A percentile compares a stretch with the other conserved stretches of the same genome.
phyloP scores from a whole-genome alignment of 2,329 filamentous ascomycete genomes.

The Cordyceps militaris region DNA sequence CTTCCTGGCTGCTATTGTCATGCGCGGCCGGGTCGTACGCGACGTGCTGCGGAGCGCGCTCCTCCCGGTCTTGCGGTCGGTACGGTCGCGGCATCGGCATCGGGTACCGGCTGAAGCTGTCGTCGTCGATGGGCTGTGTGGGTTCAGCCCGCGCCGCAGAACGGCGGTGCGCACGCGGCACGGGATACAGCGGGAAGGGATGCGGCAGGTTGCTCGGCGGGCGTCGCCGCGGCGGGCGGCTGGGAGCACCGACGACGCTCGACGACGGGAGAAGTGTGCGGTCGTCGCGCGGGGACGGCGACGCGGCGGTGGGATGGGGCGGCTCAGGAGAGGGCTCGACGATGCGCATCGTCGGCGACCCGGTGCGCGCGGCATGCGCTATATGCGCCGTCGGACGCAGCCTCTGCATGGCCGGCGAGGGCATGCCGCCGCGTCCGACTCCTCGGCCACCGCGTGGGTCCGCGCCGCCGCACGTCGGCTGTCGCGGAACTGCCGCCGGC shows the following conservation, averaged over 20 bases:
- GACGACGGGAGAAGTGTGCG: constrained; percentile 15
- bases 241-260: not conserved
- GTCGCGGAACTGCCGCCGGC: no score
- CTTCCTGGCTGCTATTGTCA: constrained; percentile 16
- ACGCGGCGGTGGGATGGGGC: constrained; percentile 17
- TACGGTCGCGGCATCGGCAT: constrained; percentile 11
- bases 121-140: not conserved
- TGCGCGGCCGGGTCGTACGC: not conserved
- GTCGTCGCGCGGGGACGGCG: constrained; percentile 14
- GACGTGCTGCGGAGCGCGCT: not conserved
- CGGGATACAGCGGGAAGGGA: constrained; percentile 10
- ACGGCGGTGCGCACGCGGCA: not conserved
- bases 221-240: not conserved
- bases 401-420: constrained; percentile 17
- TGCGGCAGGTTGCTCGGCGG: constrained; percentile 12
- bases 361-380: not conserved
- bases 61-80: not conserved
- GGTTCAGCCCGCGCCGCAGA: not conserved
- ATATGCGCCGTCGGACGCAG: not conserved
- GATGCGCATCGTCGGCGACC: constrained; percentile 24
- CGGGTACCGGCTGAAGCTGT: constrained; percentile 3
- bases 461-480: no score
- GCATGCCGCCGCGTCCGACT: no score
- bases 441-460: no score
- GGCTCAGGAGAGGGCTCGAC: constrained; percentile 29